Evolutionary conservation across 805 yeast species (phyloP).

Genomic region (Torulaspora delbrueckii): DNA sequence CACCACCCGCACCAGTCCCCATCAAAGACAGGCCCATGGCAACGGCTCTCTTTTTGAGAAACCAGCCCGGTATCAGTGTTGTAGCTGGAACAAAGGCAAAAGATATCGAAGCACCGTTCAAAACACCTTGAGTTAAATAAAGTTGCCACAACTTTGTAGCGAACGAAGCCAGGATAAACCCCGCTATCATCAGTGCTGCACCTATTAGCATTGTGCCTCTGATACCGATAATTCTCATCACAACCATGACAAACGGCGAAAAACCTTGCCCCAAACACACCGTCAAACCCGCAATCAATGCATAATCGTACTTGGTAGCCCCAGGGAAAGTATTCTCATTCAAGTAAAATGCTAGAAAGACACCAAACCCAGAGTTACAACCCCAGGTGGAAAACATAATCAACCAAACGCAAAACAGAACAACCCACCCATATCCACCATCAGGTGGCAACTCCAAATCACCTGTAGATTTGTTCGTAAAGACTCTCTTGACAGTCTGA

Average conservation of each 20-base stretch:
- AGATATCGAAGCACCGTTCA: slow-evolving; percentile 51
- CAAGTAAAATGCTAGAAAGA: slow-evolving; percentile 55
- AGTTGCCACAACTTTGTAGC: slow-evolving; percentile 59
- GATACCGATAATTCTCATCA: slow-evolving; percentile 48
- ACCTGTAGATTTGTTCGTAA: slow-evolving; percentile 36
- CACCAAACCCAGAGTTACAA: slow-evolving; percentile 58
- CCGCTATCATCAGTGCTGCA: slow-evolving; percentile 46
- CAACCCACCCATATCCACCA: slow-evolving; percentile 67
- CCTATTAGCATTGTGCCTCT: slow-evolving; percentile 48
- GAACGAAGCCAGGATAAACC: slow-evolving; percentile 56
- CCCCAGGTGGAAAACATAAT: slow-evolving; percentile 69
- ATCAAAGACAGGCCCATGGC: slow-evolving; percentile 47
- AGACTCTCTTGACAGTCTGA: slow-evolving; percentile 29
- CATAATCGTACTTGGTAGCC: slow-evolving; percentile 54
- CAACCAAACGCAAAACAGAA: slow-evolving; percentile 46
- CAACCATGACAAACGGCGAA: slow-evolving; percentile 51
- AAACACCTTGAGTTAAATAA: slow-evolving; percentile 61
- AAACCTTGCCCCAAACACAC: slow-evolving; percentile 51
- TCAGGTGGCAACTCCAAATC: slow-evolving; percentile 46
- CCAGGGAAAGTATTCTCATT: slow-evolving; percentile 48
- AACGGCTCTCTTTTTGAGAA: slow-evolving; percentile 54
- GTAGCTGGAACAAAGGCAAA: slow-evolving; percentile 55
- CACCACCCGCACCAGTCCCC: slow-evolving; percentile 54
- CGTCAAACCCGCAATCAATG: slow-evolving; percentile 63
- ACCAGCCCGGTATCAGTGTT: slow-evolving; percentile 65